Evolutionary conservation across 257 asterid species (phyloP).

Genomic region (Knoxia roxburghii): DNA sequence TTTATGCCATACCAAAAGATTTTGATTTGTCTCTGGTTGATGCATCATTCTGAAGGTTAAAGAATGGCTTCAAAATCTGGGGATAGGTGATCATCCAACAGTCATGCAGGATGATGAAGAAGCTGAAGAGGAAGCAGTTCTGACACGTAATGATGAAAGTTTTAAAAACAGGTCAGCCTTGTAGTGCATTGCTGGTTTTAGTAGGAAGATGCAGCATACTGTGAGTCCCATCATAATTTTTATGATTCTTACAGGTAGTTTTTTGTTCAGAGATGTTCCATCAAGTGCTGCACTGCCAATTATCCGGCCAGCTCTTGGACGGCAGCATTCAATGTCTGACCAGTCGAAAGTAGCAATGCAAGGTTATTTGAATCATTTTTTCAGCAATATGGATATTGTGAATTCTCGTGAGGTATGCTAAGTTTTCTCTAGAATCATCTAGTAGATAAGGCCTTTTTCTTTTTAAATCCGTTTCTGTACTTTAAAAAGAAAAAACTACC

Average conservation of each 20-base stretch:
- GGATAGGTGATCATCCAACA: constrained; percentile 74
- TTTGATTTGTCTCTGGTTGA: constrained; percentile 22
- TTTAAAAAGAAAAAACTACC: too few relatives aligned
- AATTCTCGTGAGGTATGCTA: constrained; percentile 77
- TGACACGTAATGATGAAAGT: constrained; percentile 62
- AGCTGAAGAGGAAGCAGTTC: constrained; percentile 71
- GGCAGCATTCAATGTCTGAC: constrained; percentile 89
- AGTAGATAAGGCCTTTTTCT: too few relatives aligned
- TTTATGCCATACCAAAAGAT: background rate
- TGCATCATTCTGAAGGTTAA: constrained; percentile 50
- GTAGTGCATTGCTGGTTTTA: constrained; percentile 26
- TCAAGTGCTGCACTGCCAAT: constrained; percentile 95
- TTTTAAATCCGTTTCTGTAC: too few relatives aligned
- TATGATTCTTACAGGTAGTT: constrained; percentile 87
- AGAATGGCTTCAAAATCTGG: constrained; percentile 97
- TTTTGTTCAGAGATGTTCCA: constrained; percentile 99
- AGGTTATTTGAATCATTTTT: constrained; percentile 92
- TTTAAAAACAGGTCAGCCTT: constrained; percentile 66
- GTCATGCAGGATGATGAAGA: constrained; percentile 83
- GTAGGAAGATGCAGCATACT: constrained; percentile 30
- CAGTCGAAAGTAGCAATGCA: constrained; percentile 88
- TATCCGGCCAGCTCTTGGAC: constrained; percentile 87
- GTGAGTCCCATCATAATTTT: constrained; percentile 60
- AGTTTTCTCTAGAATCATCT: constrained; percentile 10
- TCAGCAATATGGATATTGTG: constrained; percentile 83